phyloP scores from a whole-genome alignment of 2,329 filamentous ascomycete genomes.

The Pseudohalonectria lignicola region DNA sequence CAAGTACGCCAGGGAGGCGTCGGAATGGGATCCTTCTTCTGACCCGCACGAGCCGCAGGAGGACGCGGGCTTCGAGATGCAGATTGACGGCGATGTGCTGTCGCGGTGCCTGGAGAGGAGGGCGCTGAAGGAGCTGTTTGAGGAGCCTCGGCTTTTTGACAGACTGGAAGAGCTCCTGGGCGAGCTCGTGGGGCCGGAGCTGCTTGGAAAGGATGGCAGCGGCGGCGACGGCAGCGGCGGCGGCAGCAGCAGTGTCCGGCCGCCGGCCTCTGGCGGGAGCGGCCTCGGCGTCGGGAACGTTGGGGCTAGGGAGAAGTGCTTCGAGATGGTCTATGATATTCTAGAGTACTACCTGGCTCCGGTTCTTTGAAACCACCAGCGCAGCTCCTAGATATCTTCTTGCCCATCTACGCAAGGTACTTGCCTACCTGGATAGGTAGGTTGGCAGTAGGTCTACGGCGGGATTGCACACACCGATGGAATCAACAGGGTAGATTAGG shows the following conservation, averaged over 20 bases:
- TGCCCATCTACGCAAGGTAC: too few species aligned
- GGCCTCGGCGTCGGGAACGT: too few species aligned
- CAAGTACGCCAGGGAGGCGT: conserved; percentile 4
- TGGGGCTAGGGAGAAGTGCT: conserved; percentile 22
- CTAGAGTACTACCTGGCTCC: conserved; percentile 41
- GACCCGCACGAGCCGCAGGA: conserved; percentile 20
- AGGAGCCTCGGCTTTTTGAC: conserved; percentile 17
- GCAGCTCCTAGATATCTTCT: too few species aligned
- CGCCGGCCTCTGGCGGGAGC: too few species aligned
- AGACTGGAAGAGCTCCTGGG: conserved; percentile 38
- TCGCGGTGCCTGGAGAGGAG: conserved; percentile 37
- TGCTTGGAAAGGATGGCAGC: too few species aligned
- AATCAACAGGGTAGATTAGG: too few species aligned
- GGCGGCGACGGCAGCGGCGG: conserved; percentile 9
- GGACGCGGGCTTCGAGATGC: conserved; percentile 37
- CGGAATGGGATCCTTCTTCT: too few species aligned
- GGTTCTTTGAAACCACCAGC: conserved; percentile 31
- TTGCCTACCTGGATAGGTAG: too few species aligned
- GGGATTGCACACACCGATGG: too few species aligned
- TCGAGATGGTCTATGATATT: conserved; percentile 40
- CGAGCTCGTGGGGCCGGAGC: conserved; percentile 36
- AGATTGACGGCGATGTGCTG: conserved; percentile 59
- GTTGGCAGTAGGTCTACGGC: too few species aligned
- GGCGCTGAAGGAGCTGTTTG: conserved; percentile 30
- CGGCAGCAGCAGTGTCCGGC: conserved; percentile 8